Evolutionary conservation across 768 basidiomycete genomes (phyloP).

Genomic region (Sporobolomyces phaffii): DNA sequence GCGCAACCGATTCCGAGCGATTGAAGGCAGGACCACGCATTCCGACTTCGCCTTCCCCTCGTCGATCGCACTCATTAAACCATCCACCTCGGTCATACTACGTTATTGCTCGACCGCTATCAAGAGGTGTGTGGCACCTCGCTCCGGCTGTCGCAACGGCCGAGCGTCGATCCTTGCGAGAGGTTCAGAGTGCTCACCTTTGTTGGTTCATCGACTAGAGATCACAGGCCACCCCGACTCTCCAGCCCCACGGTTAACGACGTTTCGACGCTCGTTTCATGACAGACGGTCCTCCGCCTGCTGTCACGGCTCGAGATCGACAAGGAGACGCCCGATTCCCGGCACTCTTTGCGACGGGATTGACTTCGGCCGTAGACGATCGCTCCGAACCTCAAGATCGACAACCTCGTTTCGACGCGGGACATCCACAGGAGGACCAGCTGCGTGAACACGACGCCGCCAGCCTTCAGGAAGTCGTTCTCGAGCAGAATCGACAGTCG

Average conservation of each 20-base stretch:
- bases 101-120: too few species aligned
- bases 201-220: neutral
- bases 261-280: neutral
- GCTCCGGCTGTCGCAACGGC: too few species aligned
- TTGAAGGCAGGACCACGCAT: too few species aligned
- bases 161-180: too few species aligned
- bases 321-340: neutral
- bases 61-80: too few species aligned
- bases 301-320: constrained; percentile 15
- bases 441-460: too few species aligned
- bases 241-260: neutral
- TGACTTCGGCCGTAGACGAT: neutral
- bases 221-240: neutral
- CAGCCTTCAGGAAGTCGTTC: neutral
- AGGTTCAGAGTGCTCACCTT: neutral
- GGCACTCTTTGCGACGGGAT: neutral
- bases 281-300: neutral
- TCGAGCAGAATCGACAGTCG: neutral
- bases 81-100: too few species aligned
- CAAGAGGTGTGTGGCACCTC: too few species aligned
- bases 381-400: neutral
- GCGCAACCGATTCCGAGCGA: too few species aligned
- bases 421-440: neutral
- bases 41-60: too few species aligned
- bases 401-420: neutral